phyloP scores from a whole-genome alignment of 2,329 filamentous ascomycete species.

The Exophiala aquamarina region DNA sequence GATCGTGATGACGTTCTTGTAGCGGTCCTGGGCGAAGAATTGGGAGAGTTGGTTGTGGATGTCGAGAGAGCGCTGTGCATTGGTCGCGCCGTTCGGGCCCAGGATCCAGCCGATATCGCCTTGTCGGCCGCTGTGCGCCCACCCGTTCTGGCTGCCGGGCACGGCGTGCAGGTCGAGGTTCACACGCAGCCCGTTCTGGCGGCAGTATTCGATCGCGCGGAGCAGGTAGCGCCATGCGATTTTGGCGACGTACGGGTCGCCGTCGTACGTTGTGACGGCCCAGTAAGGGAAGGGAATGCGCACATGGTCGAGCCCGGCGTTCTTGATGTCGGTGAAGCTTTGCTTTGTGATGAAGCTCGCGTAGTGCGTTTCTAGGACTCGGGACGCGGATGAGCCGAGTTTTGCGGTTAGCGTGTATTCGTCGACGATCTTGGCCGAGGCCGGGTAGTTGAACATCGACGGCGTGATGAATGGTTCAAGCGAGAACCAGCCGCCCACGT shows the following conservation, averaged over 20 bases:
- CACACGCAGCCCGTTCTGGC: constrained; percentile 86
- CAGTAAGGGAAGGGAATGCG: constrained; percentile 95
- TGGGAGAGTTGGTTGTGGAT: constrained; percentile 82
- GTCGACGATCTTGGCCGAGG: constrained; percentile 69
- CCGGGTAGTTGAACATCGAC: constrained; percentile 74
- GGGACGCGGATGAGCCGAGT: constrained; percentile 65
- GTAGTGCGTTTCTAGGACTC: constrained; percentile 79
- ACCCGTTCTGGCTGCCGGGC: constrained; percentile 92
- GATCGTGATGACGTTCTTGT: constrained; percentile 86
- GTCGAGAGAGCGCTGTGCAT: constrained; percentile 78
- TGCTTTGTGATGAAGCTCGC: constrained; percentile 81
- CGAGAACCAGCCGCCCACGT: constrained; percentile 89
- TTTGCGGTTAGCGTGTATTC: constrained; percentile 77
- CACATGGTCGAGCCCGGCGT: constrained; percentile 92
- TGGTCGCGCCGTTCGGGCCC: constrained; percentile 77
- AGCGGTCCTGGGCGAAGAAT: constrained; percentile 92
- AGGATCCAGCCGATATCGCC: constrained; percentile 85
- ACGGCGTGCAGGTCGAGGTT: constrained; percentile 92
- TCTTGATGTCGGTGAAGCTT: constrained; percentile 79
- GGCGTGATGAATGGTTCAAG: constrained; percentile 95
- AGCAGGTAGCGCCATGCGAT: constrained; percentile 93
- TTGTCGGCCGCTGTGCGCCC: constrained; percentile 90
- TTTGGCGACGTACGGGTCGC: constrained; percentile 82
- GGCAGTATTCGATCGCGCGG: constrained; percentile 87
- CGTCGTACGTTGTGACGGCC: constrained; percentile 81